Base-by-base conservation (phyloP, 176 grass and related monocot genomes). In the Paspalum vaginatum region DNA sequence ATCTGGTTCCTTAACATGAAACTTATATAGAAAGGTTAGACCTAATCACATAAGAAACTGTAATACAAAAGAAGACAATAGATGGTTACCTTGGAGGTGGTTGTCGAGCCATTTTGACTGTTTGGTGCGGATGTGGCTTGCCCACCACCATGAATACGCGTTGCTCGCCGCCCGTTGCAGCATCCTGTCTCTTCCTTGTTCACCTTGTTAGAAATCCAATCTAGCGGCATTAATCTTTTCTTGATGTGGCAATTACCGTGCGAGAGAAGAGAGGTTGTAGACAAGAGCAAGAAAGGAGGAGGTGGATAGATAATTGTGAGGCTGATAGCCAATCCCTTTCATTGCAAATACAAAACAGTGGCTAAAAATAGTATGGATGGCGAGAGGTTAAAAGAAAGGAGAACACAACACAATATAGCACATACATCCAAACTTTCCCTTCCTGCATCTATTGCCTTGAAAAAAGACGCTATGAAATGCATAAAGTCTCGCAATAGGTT, bases 71-170 rank as follows among this genome's bases (percentile, higher is more conserved):
- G 25, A 41, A 66, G 66, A 26, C 32, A 79, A 79, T 25, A 55
- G 16, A 69, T 39, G 26, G 63, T 56, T 53, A 91, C 85, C 89
- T 72, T 87, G 85, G 71, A 91, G 89, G 50, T 91, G 80, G 65
- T 80, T 81, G 77, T 91, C 89, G 59, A 91, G 89, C 89, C 89
- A 91, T 91, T 91, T 91, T 61, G 89, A 87, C 43, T 91, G 89
- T 68, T 91, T 91, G 48, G 89, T 91, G 40, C 89, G 89, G 58
- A 91, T 87, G 72, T 91, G 89, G 85, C 89, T 91, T 20, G 89
- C 89, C 89, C 89, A 91, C 85, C 85, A 91, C 89, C 89, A 91
- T 56, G 89, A 91, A 62, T 91, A 91, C 0, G 89, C 89, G 17
- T 87, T 91, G 81, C 84, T 87, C 7, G 89, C 89, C 59, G 89